Base-by-base conservation (phyloP, 1,139 yeast species). In the Candida gigantensis region DNA sequence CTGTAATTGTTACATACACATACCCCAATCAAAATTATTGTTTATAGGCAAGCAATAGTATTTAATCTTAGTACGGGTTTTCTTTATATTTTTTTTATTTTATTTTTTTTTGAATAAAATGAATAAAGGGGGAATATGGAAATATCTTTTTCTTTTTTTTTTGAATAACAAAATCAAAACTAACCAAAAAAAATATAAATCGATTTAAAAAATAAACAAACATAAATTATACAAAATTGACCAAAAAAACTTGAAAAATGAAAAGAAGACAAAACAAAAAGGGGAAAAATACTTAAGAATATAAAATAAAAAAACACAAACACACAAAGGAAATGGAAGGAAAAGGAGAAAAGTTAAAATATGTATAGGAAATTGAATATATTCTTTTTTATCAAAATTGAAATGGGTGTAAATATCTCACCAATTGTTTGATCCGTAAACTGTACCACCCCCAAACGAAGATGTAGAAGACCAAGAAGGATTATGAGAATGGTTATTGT, bases 381-480 rank as follows among this genome's bases (percentile, higher is more conserved):
- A 16, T 11, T 3, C 11, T 13, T 18, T 7, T 18, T 18, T 18
- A 18, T 18, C 19, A 18, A n/a, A n/a, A 18, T 18, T 18, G 19
- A 18, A 18, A 7, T 18, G 19, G 19, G 7, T n/a, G n/a, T n/a
- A n/a, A n/a, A n/a, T n/a, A 10, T 13, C 25, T 34, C 23, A 40
- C 44, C 41, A 38, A 30, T 39, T 41, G 19, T 36, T 37, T 11
- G 39, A 29, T 21, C 41, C 40, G 14, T 30, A 38, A 18, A 37
- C 34, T 10, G 34, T 18, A 11, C 35, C 35, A 20, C 35, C 36
- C 12, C 29, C 35, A 8, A 37, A 39, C 18, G 45, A 36, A 9
- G 44, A 29, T 3, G 41, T 28, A 12, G 45, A 39, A 11, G 45
- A 42, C 45, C 45, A 42, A 3, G 45, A 42, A 4, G 32, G 39